Conservation (phyloP, 176 grass and related monocot genomes). For the Triticum dicoccoides region DNA sequence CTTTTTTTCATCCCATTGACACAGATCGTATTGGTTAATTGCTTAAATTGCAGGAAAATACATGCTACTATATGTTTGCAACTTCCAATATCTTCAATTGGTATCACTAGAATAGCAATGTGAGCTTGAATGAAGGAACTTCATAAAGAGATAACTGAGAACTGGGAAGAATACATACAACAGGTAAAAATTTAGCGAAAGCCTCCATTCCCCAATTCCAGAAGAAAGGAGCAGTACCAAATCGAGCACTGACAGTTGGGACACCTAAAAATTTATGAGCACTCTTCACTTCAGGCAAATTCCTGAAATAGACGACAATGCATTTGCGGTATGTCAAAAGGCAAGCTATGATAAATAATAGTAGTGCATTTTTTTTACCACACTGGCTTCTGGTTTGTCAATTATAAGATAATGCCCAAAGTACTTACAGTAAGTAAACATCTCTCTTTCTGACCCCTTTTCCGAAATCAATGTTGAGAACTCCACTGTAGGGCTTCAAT, state of each 20-base stretch:
- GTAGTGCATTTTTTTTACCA: neutral
- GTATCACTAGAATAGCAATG: neutral
- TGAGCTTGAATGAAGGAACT: neutral
- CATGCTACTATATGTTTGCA: neutral
- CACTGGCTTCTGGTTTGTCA: neutral
- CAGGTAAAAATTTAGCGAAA: conserved; percentile 69
- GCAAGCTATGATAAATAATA: neutral
- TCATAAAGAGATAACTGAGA: conserved; percentile 16
- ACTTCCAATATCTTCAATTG: neutral
- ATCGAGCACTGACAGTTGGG: conserved; percentile 89
- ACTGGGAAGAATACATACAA: conserved; percentile 52
- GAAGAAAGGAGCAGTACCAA: conserved; percentile 91
- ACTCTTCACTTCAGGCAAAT: conserved; percentile 93
- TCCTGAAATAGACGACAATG: conserved; percentile 49
- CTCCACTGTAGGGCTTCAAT: conserved; percentile 87
- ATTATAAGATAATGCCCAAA: conserved; percentile 8
- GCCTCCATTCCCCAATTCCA: conserved; percentile 99
- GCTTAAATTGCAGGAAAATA: neutral
- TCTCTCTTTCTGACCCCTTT: conserved; percentile 82
- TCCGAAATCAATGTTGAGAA: conserved; percentile 82
- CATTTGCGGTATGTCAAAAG: conserved; percentile 18
- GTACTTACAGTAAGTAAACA: conserved; percentile 88
- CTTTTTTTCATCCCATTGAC: neutral
- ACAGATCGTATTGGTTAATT: neutral
- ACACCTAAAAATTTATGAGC: conserved; percentile 78